These are phyloP conservation scores for Solanum pennellii DNA, from an alignment of 257 asterid species.

Conservation along the genomic window DNA sequence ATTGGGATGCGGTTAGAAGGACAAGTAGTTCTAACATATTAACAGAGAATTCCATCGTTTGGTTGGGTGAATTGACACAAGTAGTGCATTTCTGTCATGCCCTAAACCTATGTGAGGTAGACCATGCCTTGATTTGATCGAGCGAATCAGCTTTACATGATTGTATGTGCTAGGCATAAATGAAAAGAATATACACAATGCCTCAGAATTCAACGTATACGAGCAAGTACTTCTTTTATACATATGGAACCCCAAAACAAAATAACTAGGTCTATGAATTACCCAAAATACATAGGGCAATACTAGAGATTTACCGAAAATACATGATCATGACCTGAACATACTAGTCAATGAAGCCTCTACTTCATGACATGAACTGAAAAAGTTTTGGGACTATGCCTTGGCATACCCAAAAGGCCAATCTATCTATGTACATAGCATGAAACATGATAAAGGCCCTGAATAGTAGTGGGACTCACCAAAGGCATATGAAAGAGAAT, in stretches of 20 bases:
- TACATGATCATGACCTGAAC: not conserved
- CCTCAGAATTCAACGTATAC: not conserved
- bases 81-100: not conserved
- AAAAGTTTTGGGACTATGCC: not conserved
- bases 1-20: not conserved
- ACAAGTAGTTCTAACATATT: not conserved
- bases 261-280: not conserved
- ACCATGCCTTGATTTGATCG: not conserved
- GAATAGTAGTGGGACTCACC: not conserved
- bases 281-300: not conserved
- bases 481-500: not conserved
- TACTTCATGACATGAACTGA: not conserved
- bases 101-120: not conserved
- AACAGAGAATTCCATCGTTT: not conserved
- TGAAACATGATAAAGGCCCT: not conserved
- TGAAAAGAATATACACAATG: not conserved
- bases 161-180: not conserved
- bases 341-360: not conserved
- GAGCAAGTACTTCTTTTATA: not conserved
- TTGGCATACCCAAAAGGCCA: not conserved
- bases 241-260: not conserved
- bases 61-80: not conserved
- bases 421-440: not conserved
- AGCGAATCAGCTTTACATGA: not conserved
- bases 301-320: too few relatives aligned